phyloP scores from a whole-genome alignment of 768 basidiomycete genomes.

The Jaapia argillacea region DNA sequence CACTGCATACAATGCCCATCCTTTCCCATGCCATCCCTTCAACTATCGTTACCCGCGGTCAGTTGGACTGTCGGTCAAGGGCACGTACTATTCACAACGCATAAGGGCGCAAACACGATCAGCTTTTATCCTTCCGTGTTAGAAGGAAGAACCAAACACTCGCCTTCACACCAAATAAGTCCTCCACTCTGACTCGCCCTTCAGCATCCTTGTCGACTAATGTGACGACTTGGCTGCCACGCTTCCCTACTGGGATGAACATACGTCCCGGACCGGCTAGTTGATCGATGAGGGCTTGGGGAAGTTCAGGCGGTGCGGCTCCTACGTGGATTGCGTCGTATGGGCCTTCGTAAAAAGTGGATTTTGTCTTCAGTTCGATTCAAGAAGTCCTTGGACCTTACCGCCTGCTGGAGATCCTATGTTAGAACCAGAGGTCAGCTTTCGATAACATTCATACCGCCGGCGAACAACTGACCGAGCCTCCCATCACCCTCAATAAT shows the following conservation, averaged over 20 bases:
- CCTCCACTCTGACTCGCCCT: conserved; percentile 53
- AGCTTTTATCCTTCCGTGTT: too few relatives aligned
- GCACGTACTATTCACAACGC: conserved; percentile 53
- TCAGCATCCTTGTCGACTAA: conserved; percentile 71
- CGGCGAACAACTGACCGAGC: conserved; percentile 31
- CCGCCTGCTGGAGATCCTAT: too few relatives aligned
- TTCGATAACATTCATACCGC: too few relatives aligned
- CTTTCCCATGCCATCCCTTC: too few relatives aligned
- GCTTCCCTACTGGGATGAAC: conserved; percentile 87
- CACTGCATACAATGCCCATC: too few relatives aligned
- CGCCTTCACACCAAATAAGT: conserved; percentile 75
- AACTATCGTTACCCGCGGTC: too few relatives aligned
- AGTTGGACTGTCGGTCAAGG: conserved; percentile 51
- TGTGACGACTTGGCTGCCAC: conserved; percentile 47
- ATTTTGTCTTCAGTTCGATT: too few relatives aligned
- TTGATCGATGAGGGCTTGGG: conserved; percentile 65
- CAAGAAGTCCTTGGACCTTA: too few relatives aligned
- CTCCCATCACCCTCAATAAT: conserved; percentile 77
- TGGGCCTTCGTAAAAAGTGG: conserved; percentile 43
- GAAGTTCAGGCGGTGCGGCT: conserved; percentile 75
- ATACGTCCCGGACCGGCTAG: conserved; percentile 69
- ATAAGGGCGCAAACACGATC: too few relatives aligned
- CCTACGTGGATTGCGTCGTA: conserved; percentile 91
- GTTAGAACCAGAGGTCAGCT: too few relatives aligned
- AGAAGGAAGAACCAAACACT: conserved; percentile 17